Base-by-base conservation (phyloP, 768 basidiomycete species). In the Psilocybe cubensis region DNA sequence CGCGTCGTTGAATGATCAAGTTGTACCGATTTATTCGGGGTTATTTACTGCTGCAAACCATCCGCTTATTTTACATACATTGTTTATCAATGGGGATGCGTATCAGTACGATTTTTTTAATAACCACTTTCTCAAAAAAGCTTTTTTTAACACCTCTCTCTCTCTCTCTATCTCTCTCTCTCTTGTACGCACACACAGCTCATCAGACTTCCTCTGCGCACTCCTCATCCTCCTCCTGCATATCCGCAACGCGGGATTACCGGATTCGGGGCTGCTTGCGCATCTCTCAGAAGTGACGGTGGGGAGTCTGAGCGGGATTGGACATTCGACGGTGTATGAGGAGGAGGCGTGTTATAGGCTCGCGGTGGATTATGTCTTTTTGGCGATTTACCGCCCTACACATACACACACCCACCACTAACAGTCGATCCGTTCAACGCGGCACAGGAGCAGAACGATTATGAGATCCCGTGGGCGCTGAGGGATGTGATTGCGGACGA, bases 61-160 rank as follows among this genome's bases (percentile, higher is more conserved):
- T 75, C 96, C 96, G 2, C 72, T 90, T 47, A 92, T 98, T 38
- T 75, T 99, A 28, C 84, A 97, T 28, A 91, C 92, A 0, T 76
- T 98, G 23, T 98, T 96, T 68, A 95, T 99, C 58, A 96, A 98
- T 68, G 94, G 94, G 3, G 92, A 94, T 68, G 94, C 93, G 44
- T 96, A 94, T 76, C 86, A 89, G 92, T 93, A 46, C 52, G 63
- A 57, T 38, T 25, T 44, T 56, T 17, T 14, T 38, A 2, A 14
- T 33, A 9, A n/a, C 38, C 49, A 48, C 52, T 28, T 9, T 25
- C 49, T 24, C n/a, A 33, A 18, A 5, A 12, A 27, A 21, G 23
- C 17, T 11, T 29, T 24, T 43, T 45, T 29, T 29, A 18, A 7
- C n/a, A 14, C 18, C 17, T 46, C 8, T 20, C 4, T 24, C 31